Evolutionary conservation across 352 stramenopile species (phyloP).

Genomic region (Blastocystis hominis): DNA sequence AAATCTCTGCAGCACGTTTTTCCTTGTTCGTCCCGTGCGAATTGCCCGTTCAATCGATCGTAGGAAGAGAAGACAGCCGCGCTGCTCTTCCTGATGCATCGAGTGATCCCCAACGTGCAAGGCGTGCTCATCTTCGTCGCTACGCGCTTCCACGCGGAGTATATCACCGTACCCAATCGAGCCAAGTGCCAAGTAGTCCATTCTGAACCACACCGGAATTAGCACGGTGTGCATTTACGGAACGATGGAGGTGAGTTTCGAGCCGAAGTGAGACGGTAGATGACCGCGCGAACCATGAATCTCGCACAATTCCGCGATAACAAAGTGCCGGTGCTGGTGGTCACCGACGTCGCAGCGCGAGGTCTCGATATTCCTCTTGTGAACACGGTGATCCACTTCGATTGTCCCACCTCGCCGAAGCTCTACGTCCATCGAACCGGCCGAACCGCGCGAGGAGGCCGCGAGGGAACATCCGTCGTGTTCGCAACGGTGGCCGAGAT

Average conservation of each 20-base stretch:
- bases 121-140: conserved; percentile 95
- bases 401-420: conserved; percentile 82
- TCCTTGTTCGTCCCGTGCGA: conserved; percentile 72
- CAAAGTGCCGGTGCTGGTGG: conserved; percentile 79
- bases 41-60: background rate
- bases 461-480: conserved; percentile 34
- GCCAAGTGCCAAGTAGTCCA: conserved; percentile 62
- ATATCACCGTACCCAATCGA: conserved; percentile 81
- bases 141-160: conserved; percentile 94
- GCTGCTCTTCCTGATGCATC: conserved; percentile 85
- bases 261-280: background rate
- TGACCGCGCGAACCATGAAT: conserved; percentile 71
- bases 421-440: conserved; percentile 68
- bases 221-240: conserved; percentile 80
- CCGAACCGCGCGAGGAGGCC: conserved; percentile 33
- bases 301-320: conserved; percentile 72
- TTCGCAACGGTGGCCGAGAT: conserved; percentile 85
- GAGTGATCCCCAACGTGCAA: conserved; percentile 80
- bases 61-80: conserved; percentile 68
- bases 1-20: conserved; percentile 90
- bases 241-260: conserved; percentile 73
- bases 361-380: conserved; percentile 86
- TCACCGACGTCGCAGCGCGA: conserved; percentile 83
- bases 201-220: conserved; percentile 62
- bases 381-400: conserved; percentile 91